These are phyloP conservation scores for Neurospora tetrasperma DNA, from an alignment of 495 filamentous ascomycete species.

Conservation along the genomic window DNA sequence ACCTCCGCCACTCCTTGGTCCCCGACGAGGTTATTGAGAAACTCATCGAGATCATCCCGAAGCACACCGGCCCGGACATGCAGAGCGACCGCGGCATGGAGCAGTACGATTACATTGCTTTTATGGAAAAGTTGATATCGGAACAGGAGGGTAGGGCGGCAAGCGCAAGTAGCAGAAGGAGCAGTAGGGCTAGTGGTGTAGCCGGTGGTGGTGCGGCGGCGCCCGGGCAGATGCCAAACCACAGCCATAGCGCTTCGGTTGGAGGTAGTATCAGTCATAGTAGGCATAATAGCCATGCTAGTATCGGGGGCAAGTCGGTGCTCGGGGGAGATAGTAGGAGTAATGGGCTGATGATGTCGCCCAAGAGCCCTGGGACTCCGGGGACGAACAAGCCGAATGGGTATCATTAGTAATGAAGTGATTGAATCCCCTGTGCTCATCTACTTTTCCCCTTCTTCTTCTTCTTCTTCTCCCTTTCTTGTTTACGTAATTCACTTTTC, in stretches of 20 bases:
- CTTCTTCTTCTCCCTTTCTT: not conserved
- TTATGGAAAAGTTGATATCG: slow-evolving; percentile 71
- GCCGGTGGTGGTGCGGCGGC: not conserved
- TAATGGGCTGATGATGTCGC: slow-evolving; percentile 23
- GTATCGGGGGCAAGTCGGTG: not conserved
- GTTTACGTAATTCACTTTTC: not conserved
- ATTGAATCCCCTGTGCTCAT: not conserved
- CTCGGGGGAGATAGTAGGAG: slow-evolving; percentile 19
- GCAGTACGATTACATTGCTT: slow-evolving; percentile 87
- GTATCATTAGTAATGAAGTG: slow-evolving; percentile 4
- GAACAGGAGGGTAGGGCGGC: slow-evolving; percentile 9
- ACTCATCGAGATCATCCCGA: slow-evolving; percentile 74
- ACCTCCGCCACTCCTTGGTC: slow-evolving; percentile 85
- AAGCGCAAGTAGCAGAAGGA: slow-evolving; percentile 2
- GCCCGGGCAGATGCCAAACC: not conserved
- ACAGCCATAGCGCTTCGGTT: not conserved
- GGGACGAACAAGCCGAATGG: slow-evolving; percentile 3
- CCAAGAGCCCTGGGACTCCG: slow-evolving; percentile 9
- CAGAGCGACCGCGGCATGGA: slow-evolving; percentile 63
- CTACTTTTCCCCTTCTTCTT: not conserved
- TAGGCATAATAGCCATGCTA: not conserved
- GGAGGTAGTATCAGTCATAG: not conserved
- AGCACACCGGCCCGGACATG: slow-evolving; percentile 67
- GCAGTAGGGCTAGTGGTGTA: not conserved
- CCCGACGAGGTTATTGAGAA: slow-evolving; percentile 94